A percentile compares a stretch with the other conserved stretches of the same genome.
Evolutionary conservation across 306 rosid species (phyloP).

Genomic region (Alnus rubra): DNA sequence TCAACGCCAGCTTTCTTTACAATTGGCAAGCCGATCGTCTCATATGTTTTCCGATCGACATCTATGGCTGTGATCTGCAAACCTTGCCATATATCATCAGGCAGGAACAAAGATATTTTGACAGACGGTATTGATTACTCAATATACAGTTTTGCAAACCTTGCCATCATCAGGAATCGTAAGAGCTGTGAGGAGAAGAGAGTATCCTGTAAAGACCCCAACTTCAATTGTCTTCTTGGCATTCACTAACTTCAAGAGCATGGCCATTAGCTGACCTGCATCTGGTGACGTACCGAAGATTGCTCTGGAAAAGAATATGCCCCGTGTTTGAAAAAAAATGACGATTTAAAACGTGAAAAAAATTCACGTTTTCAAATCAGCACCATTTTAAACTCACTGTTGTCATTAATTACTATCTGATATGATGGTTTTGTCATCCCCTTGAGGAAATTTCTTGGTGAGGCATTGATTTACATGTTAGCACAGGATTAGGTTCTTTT

Average conservation of each 20-base stretch:
- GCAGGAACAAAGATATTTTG: too few relatives aligned
- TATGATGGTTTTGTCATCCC: too few relatives aligned
- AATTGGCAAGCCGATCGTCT: constrained; percentile 36
- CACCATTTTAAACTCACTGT: too few relatives aligned
- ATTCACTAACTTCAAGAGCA: constrained; percentile 49
- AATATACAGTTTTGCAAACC: not conserved
- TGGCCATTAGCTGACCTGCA: constrained; percentile 45
- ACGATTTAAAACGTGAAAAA: too few relatives aligned
- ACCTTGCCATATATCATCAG: not conserved
- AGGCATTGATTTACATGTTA: too few relatives aligned
- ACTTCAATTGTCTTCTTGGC: constrained; percentile 45
- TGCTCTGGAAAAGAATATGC: constrained; percentile 29
- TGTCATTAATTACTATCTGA: too few relatives aligned
- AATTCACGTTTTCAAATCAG: too few relatives aligned
- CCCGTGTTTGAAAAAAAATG: too few relatives aligned
- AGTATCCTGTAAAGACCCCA: constrained; percentile 45
- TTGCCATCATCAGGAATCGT: constrained; percentile 34
- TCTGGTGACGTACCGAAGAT: constrained; percentile 44
- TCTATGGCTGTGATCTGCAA: constrained; percentile 41
- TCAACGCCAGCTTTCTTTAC: constrained; percentile 33
- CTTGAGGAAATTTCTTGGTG: too few relatives aligned
- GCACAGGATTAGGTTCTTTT: too few relatives aligned
- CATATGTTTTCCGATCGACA: constrained; percentile 15
- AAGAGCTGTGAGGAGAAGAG: constrained; percentile 45
- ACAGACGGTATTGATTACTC: not conserved